phyloP scores from a whole-genome alignment of 108 stramenopile genomes.

The Nannochloropsis salina region DNA sequence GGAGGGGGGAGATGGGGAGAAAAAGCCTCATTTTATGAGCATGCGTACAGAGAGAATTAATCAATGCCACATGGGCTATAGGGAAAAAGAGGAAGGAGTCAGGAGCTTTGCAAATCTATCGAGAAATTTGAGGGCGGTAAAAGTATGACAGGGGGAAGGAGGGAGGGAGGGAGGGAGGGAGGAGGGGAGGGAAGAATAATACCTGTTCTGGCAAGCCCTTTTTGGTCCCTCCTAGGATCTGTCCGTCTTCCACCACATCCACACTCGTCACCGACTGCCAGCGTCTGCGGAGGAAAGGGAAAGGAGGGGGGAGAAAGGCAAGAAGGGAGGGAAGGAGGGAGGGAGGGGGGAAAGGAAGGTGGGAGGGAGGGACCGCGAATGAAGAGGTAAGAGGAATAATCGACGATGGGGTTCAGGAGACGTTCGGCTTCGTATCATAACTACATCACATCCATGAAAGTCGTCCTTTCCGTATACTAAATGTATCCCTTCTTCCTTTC shows the following conservation, averaged over 20 bases:
- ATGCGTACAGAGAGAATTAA: too few species aligned
- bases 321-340: too few species aligned
- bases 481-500: too few species aligned
- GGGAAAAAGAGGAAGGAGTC: not conserved
- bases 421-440: not conserved
- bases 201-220: not conserved
- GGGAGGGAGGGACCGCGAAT: too few species aligned
- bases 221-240: not conserved
- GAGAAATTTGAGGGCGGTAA: not conserved
- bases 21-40: not conserved
- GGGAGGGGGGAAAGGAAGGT: too few species aligned
- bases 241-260: not conserved
- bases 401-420: not conserved
- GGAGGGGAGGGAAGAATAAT: not conserved
- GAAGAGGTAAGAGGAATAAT: not conserved
- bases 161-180: not conserved
- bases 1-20: not conserved
- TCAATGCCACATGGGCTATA: too few species aligned
- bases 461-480: too few species aligned
- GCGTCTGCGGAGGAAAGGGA: not conserved
- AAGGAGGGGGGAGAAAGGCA: not conserved
- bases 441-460: not conserved
- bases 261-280: not conserved
- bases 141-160: not conserved
- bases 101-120: not conserved